These are phyloP conservation scores for Hyaloscypha finlandica DNA, from an alignment of 495 filamentous ascomycete genomes.

Conservation along the genomic window DNA sequence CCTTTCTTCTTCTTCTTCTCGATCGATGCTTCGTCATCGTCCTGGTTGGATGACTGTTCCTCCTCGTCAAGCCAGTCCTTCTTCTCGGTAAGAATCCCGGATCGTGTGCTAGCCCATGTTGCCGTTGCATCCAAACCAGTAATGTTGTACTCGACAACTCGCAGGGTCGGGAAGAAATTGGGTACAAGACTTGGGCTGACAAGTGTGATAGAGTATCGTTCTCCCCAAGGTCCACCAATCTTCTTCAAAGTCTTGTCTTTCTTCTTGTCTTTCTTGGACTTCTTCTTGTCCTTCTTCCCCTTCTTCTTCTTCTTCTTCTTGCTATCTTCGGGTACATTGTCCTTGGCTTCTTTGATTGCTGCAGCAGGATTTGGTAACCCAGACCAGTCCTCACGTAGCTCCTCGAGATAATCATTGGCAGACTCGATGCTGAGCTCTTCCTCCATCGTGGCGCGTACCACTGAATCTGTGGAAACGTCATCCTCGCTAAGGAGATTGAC, in stretches of 20 bases:
- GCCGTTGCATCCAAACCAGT: slow-evolving; percentile 65
- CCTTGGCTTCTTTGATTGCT: slow-evolving; percentile 35
- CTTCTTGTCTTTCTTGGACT: slow-evolving; percentile 50
- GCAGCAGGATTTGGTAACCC: slow-evolving; percentile 63
- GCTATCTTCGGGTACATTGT: slow-evolving; percentile 37
- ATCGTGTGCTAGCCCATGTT: slow-evolving; percentile 44
- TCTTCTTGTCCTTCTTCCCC: slow-evolving; percentile 48
- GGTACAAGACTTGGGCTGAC: slow-evolving; percentile 87
- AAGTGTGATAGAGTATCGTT: slow-evolving; percentile 78
- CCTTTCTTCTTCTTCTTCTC: slow-evolving; percentile 35
- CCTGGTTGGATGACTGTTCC: not conserved
- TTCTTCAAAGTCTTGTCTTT: slow-evolving; percentile 55
- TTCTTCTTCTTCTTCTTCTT: slow-evolving; percentile 48
- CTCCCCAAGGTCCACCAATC: slow-evolving; percentile 78
- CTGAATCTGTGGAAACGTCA: slow-evolving; percentile 20
- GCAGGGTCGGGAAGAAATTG: slow-evolving; percentile 86
- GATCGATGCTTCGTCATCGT: slow-evolving; percentile 18
- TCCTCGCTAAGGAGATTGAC: slow-evolving; percentile 60
- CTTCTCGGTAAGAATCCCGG: not conserved
- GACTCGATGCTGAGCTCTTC: slow-evolving; percentile 63
- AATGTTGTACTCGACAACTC: slow-evolving; percentile 92
- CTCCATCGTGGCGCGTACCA: slow-evolving; percentile 36
- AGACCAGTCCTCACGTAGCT: slow-evolving; percentile 76
- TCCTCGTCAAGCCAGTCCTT: slow-evolving; percentile 23
- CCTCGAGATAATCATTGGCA: slow-evolving; percentile 74